A percentile compares a stretch with the other conserved stretches of the same genome.
phyloP scores from a whole-genome alignment of 192 early-diverging fungal species.

The Podila epicladia region DNA sequence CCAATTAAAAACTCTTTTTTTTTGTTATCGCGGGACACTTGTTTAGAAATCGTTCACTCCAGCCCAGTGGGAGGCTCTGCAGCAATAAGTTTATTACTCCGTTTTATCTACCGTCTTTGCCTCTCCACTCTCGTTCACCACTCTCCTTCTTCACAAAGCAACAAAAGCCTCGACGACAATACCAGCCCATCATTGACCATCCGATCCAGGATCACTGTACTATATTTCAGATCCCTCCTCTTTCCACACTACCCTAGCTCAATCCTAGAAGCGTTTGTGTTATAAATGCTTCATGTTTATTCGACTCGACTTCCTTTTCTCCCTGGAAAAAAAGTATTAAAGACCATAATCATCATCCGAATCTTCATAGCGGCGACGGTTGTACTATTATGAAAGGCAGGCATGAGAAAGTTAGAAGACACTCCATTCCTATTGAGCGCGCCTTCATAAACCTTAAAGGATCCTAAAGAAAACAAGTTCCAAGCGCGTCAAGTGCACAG shows the following conservation, averaged over 20 bases:
- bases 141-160: no score
- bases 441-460: no score
- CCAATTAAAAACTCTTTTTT: not conserved
- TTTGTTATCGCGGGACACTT: not conserved
- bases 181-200: no score
- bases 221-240: no score
- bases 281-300: no score
- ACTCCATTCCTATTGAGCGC: no score
- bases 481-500: not conserved
- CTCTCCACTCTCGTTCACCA: no score
- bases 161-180: no score
- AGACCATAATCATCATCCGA: slow-evolving; percentile 66
- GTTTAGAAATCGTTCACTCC: slow-evolving; percentile 75
- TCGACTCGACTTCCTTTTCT: no score
- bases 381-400: slow-evolving; percentile 54
- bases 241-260: no score
- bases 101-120: not conserved
- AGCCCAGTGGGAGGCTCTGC: slow-evolving; percentile 62
- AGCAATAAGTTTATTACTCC: slow-evolving; percentile 7
- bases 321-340: slow-evolving; percentile 8
- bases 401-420: not conserved
- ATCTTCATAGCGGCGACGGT: slow-evolving; percentile 65
- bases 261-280: no score
- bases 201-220: no score
- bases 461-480: not conserved